Conservation (phyloP, 139 green algal species). For the Dunaliella primolecta region DNA sequence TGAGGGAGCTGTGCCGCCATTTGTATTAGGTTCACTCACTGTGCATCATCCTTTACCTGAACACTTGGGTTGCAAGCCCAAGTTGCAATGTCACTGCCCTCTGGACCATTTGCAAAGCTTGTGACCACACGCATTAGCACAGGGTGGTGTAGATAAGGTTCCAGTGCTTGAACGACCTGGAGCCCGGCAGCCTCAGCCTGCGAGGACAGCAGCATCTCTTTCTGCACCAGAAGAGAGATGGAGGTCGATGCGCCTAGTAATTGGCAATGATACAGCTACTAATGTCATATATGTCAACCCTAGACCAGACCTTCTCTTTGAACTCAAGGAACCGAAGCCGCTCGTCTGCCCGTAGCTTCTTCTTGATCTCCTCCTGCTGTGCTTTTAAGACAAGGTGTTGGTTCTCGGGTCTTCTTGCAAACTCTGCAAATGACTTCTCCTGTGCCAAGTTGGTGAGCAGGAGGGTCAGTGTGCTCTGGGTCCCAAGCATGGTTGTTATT, state of each 20-base stretch:
- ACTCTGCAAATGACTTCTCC: constrained; percentile 3
- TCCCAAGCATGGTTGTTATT: too few species aligned
- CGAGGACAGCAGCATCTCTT: neutral
- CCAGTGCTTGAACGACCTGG: neutral
- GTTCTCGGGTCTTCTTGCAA: neutral
- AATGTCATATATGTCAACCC: too few species aligned
- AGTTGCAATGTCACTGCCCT: neutral
- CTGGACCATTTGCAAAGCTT: neutral
- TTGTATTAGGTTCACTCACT: too few species aligned
- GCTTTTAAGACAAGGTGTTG: neutral
- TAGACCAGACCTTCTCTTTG: neutral
- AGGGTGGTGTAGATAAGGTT: constrained; percentile 2
- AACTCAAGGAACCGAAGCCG: neutral
- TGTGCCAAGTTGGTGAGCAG: neutral
- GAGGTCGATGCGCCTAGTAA: too few species aligned
- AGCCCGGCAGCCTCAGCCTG: neutral
- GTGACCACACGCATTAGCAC: neutral
- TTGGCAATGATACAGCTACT: too few species aligned
- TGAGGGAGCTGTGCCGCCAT: too few species aligned
- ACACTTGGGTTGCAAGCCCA: constrained; percentile 7
- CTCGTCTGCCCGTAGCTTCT: neutral
- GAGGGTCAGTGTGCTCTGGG: neutral
- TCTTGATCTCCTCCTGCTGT: neutral
- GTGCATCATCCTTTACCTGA: neutral
- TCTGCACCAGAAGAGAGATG: too few species aligned